Conservation (phyloP, 306 rosid species). For the Cercis canadensis region DNA sequence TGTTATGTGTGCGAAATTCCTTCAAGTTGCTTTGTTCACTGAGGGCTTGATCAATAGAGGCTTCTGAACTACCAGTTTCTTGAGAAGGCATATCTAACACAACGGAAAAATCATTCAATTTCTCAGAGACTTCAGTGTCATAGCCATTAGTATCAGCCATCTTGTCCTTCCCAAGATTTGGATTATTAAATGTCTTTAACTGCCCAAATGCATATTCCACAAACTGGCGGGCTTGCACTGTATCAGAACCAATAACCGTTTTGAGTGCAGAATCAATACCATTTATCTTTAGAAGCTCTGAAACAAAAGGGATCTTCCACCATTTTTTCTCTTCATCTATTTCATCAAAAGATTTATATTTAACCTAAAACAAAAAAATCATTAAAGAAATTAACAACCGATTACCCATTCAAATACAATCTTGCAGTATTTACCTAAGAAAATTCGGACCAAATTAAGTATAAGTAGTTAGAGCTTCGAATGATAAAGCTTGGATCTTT, state of each 20-base stretch:
- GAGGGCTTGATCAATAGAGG: constrained; percentile 36
- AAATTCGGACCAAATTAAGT: constrained; percentile 30
- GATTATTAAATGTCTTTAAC: constrained; percentile 75
- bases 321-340: constrained; percentile 76
- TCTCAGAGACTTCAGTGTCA: constrained; percentile 37
- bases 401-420: constrained; percentile 18
- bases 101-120: constrained; percentile 40
- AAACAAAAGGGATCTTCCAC: constrained; percentile 85
- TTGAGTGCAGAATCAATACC: constrained; percentile 78
- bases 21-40: constrained; percentile 38
- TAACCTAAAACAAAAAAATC: constrained; percentile 65
- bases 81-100: constrained; percentile 43
- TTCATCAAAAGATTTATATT: constrained; percentile 83
- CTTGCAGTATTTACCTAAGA: constrained; percentile 8
- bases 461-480: background rate
- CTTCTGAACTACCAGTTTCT: constrained; percentile 41
- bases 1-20: constrained; percentile 39
- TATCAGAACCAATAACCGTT: constrained; percentile 73
- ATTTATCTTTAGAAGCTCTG: constrained; percentile 69
- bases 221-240: constrained; percentile 87
- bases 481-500: constrained; percentile 13
- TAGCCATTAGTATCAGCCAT: constrained; percentile 40
- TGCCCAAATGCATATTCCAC: constrained; percentile 94
- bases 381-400: constrained; percentile 34
- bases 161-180: constrained; percentile 51